Evolutionary conservation across 768 basidiomycete genomes (phyloP), one percentile per base, ranked within the genome.

Genomic region (Amylocystis lapponica): DNA sequence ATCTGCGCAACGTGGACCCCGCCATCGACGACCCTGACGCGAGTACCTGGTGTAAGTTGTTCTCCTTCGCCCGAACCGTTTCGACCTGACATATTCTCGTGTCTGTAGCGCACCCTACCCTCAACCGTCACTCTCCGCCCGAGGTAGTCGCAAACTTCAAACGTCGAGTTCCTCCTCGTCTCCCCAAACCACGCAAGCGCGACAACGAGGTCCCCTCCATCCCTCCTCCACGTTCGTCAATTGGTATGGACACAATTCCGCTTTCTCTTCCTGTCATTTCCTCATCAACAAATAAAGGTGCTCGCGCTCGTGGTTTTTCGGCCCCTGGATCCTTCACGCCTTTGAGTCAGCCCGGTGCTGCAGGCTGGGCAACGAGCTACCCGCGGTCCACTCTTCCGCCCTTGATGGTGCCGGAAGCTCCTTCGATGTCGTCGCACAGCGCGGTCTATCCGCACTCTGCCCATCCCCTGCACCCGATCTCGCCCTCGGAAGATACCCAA

Each of bases 1-100:
- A 93, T 71, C 75, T 94, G 55, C 85, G 89, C 62, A 92, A 94
- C 68, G 86, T 93, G 64, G 91, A 94, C 71, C 87, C 88, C 50
- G 89, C 87, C 49, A 93, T 93, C 54, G 86, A 89, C 67, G 92
- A 95, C 68, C 91, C 91, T 49, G 92, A 96, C 69, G 92, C 91
- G 12, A 92, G 88, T 64, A 93, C 91, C 50, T 96, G 92, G 92
- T 93, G 91, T 94, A 71, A 62, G 91, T 79, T 21, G 16, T 39
- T 41, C 46, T 41, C 47, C 21, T 38, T 30, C 34, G 21, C 31
- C 26, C 27, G 26, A 25, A 30, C n/a, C n/a, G n/a, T n/a, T n/a
- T n/a, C n/a, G n/a, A n/a, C n/a, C n/a, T n/a, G 9, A 32, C 43
- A 9, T 36, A 25, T 19, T n/a, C 30, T 43, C 40, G 30, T 8